Percentiles rank a stretch among this genome's conserved stretches.
These are phyloP conservation scores for Vigna mungo DNA, from an alignment of 306 rosid species.

Conservation along the genomic window DNA sequence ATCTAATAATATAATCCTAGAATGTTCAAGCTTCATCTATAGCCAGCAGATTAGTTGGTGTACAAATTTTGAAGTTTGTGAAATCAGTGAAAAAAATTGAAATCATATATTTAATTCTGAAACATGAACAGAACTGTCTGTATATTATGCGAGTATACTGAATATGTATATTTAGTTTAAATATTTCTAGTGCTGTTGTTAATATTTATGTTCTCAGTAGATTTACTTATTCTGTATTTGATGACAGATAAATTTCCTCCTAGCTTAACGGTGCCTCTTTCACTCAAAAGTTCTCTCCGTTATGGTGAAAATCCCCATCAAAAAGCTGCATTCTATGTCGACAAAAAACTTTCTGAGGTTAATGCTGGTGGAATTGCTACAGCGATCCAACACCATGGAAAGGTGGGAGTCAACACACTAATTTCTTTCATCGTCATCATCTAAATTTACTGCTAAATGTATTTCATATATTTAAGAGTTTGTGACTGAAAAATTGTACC, in stretches of 20 bases:
- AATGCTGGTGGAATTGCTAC: conserved; percentile 94
- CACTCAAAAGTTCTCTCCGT: conserved; percentile 72
- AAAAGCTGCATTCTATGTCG: conserved; percentile 84
- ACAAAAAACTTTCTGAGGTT: conserved; percentile 81
- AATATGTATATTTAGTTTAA: conserved; percentile 25
- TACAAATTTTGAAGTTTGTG: conserved; percentile 21
- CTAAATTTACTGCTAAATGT: conserved; percentile 8
- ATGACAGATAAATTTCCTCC: conserved; percentile 83
- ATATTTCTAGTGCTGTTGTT: conserved; percentile 14
- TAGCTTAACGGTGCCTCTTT: conserved; percentile 74
- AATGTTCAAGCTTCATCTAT: background rate
- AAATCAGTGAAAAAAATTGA: background rate
- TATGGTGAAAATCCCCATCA: conserved; percentile 99
- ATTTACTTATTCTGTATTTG: conserved; percentile 41
- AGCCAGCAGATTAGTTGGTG: background rate
- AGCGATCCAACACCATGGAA: conserved; percentile 90
- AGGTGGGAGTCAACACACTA: conserved; percentile 55
- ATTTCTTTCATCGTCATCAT: conserved; percentile 36
- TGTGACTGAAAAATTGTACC: conserved; percentile 6
- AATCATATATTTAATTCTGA: background rate
- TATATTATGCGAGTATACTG: background rate
- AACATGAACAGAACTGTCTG: too few species aligned
- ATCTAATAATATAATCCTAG: background rate
- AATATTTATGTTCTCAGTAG: background rate
- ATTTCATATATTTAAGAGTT: conserved; percentile 10